Evolutionary conservation across 208 protist genomes (phyloP).

Genomic region (Lotmaria passim): DNA sequence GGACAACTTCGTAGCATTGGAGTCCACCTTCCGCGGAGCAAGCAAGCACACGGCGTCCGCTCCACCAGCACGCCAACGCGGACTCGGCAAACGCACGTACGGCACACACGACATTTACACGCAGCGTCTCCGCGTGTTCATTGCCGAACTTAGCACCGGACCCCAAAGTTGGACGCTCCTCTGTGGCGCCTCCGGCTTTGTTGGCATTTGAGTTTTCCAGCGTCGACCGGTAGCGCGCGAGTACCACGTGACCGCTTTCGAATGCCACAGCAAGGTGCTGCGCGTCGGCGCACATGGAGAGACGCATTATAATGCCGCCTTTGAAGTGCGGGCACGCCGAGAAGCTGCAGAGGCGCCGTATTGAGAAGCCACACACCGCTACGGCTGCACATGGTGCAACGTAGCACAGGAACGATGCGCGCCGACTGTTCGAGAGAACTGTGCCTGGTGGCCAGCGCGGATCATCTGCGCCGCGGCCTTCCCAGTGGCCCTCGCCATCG

Average conservation of each 20-base stretch:
- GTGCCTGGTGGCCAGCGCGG: not conserved
- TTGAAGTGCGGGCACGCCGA: conserved; percentile 55
- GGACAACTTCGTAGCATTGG: conserved; percentile 58
- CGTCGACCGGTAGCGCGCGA: conserved; percentile 27
- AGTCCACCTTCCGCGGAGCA: conserved; percentile 74
- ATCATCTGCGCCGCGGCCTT: not conserved
- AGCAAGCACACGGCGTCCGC: conserved; percentile 39
- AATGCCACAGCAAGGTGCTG: conserved; percentile 53
- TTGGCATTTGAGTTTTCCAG: not conserved
- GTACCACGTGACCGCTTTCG: conserved; percentile 79
- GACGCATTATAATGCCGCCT: conserved; percentile 79
- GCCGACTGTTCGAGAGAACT: conserved; percentile 1
- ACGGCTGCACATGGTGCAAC: conserved; percentile 13
- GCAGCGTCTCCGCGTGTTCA: not conserved
- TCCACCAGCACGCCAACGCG: conserved; percentile 66
- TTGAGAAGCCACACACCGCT: conserved; percentile 13
- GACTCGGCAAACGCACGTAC: conserved; percentile 78
- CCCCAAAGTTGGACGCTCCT: not conserved
- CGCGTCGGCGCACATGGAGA: conserved; percentile 50
- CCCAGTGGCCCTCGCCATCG: not conserved
- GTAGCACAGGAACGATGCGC: conserved; percentile 32
- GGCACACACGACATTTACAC: conserved; percentile 35
- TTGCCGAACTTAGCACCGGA: not conserved
- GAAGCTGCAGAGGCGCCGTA: conserved; percentile 41
- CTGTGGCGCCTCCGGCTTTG: not conserved